Evolutionary conservation across 2,329 filamentous ascomycete species (phyloP), one percentile per base, ranked within the genome.

Genomic region (Rhynchosporium agropyri): DNA sequence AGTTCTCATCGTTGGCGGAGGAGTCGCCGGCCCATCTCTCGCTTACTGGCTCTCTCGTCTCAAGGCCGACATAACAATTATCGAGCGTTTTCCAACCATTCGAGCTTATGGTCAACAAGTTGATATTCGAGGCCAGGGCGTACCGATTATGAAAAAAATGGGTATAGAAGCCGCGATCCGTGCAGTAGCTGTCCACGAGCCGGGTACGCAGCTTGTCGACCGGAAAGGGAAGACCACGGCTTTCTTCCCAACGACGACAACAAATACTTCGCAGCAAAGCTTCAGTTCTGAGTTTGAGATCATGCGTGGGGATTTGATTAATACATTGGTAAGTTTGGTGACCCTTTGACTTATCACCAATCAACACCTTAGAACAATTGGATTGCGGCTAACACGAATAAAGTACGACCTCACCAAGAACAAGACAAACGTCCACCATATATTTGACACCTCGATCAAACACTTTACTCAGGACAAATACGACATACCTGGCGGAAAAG

Each of bases 61-160:
- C n/a, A 74, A 76, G 33, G 73, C 77, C 58, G 63, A 70, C 33
- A 70, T 80, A 53, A 77, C 76, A 2, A 60, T 81, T 28, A 68
- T 81, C 45, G 79, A 81, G 66, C 76, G 79, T 1, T 76, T 67
- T 40, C 70, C 77, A 3, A 54, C 49, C 0, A 70, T 84, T 0
- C 78, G 83, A 1, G 73, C 76, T 1, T 75, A 76, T 0, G 84
- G 84, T 0, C 78, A 80, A 3, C 82, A 84, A 55, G 72, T 87
- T 33, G 84, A 87, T 68, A 74, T 87, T 2, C 79, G 81, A 3
- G 80, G 77, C 12, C 77, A 79, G 28, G 83, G 79, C 0, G 77
- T 85, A 50, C 76, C 81, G 20, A 78, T 83, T 7, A 71, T 84
- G 15, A 78, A 76, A 60, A 77, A 77, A 3, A 83, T 85, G 82